phyloP scores from a whole-genome alignment of 768 basidiomycete genomes.

The Sistotremastrum suecicum region DNA sequence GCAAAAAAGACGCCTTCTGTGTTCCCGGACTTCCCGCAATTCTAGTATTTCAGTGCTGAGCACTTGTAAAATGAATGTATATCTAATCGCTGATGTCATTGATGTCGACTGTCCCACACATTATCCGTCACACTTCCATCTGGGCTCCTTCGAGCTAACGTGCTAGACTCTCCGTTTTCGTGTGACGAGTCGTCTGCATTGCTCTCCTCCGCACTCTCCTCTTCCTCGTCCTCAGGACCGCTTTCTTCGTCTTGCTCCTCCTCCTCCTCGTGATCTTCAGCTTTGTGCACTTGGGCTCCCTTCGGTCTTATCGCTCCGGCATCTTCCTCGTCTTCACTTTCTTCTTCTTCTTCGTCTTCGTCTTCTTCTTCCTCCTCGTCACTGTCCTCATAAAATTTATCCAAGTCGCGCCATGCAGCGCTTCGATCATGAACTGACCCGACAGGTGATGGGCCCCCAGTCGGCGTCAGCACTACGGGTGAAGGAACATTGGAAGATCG shows the following conservation, averaged over 20 bases:
- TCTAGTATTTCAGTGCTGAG: background rate
- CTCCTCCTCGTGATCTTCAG: conserved; percentile 6
- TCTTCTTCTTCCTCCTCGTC: conserved; percentile 13
- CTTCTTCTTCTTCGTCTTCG: conserved; percentile 6
- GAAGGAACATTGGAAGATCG: conserved; percentile 18
- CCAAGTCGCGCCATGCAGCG: conserved; percentile 42
- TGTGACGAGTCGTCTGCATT: background rate
- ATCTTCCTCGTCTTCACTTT: conserved; percentile 1
- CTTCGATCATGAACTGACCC: conserved; percentile 20
- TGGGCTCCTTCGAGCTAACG: background rate
- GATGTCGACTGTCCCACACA: background rate
- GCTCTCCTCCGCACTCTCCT: background rate
- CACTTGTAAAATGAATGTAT: background rate
- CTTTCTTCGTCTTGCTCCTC: conserved; percentile 6
- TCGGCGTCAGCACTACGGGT: conserved; percentile 47
- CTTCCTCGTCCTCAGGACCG: background rate
- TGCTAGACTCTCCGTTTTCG: too few relatives aligned
- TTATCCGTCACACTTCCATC: background rate
- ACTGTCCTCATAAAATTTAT: conserved; percentile 51
- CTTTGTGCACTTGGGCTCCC: background rate
- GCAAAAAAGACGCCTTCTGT: background rate
- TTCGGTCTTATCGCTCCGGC: background rate
- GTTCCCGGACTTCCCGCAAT: background rate
- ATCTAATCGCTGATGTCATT: background rate
- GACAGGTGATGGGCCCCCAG: conserved; percentile 29